These are phyloP conservation scores for Rubia yunnanensis DNA, from an alignment of 257 asterid species.

Conservation along the genomic window DNA sequence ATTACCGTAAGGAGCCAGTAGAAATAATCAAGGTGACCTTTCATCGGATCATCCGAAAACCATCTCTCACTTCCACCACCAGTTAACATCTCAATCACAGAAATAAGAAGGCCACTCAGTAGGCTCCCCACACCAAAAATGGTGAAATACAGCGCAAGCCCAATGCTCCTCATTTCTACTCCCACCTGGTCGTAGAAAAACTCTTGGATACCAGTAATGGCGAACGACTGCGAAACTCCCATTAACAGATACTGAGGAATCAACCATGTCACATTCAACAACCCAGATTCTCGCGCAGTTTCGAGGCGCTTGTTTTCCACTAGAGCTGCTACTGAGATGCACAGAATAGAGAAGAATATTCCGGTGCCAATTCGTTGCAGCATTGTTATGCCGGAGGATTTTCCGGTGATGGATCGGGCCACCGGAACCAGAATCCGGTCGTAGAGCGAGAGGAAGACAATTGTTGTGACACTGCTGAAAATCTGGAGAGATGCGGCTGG, in stretches of 20 bases:
- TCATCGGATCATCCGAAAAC: constrained; percentile 14
- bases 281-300: constrained; percentile 7
- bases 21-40: constrained; percentile 16
- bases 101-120: constrained; percentile 20
- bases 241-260: constrained; percentile 21
- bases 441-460: constrained; percentile 10
- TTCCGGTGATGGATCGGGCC: constrained; percentile 15
- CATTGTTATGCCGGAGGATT: constrained; percentile 23
- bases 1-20: constrained; percentile 15
- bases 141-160: constrained; percentile 22
- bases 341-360: constrained; percentile 12
- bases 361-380: constrained; percentile 25
- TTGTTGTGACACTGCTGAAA: background rate
- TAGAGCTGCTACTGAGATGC: constrained; percentile 17
- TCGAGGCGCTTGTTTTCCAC: constrained; percentile 18
- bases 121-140: constrained; percentile 21
- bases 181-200: constrained; percentile 32
- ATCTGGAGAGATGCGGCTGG: constrained; percentile 7
- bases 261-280: constrained; percentile 23
- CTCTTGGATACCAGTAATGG: constrained; percentile 25
- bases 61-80: constrained; percentile 3
- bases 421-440: constrained; percentile 19
- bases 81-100: constrained; percentile 9
- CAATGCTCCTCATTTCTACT: constrained; percentile 13
- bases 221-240: constrained; percentile 16